Conservation (phyloP, 2,329 filamentous ascomycete species). For the Fusarium verrucosum region DNA sequence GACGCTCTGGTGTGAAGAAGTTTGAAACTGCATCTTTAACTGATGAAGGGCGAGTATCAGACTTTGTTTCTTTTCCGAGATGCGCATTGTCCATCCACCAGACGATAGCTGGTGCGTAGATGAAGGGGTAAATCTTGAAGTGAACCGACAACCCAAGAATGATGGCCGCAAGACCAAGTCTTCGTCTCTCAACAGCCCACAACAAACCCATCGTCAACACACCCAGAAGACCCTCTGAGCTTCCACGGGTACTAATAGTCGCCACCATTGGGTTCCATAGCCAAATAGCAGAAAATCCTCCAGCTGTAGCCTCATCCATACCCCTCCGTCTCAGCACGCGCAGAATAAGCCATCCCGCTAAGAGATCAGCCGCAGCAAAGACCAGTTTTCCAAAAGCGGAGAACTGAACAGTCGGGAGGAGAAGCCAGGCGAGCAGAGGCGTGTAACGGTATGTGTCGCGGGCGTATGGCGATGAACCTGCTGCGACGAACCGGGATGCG, state of each 20-base stretch:
- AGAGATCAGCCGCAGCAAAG: slow-evolving; percentile 83
- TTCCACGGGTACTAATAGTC: slow-evolving; percentile 93
- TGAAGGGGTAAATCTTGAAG: slow-evolving; percentile 99
- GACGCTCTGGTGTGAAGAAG: slow-evolving; percentile 64
- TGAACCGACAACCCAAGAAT: slow-evolving; percentile 87
- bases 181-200: slow-evolving; percentile 77
- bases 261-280: slow-evolving; percentile 98
- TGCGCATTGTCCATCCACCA: slow-evolving; percentile 78
- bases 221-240: slow-evolving; percentile 88
- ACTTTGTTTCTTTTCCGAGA: slow-evolving; percentile 43
- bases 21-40: slow-evolving; percentile 39
- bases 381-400: slow-evolving; percentile 89
- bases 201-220: slow-evolving; percentile 84
- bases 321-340: slow-evolving; percentile 51
- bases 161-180: slow-evolving; percentile 72
- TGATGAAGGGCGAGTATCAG: slow-evolving; percentile 24
- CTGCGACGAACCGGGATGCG: slow-evolving; percentile 79
- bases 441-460: slow-evolving; percentile 98
- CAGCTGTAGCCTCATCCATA: slow-evolving; percentile 64
- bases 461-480: slow-evolving; percentile 79
- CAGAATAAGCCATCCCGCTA: slow-evolving; percentile 82
- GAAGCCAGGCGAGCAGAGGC: slow-evolving; percentile 88
- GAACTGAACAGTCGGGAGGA: slow-evolving; percentile 77
- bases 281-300: slow-evolving; percentile 88
- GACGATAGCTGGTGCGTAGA: slow-evolving; percentile 84